Evolutionary conservation across 345 rosid genomes (phyloP), one percentile per base, ranked within the genome.

Genomic region (Laguncularia racemosa): DNA sequence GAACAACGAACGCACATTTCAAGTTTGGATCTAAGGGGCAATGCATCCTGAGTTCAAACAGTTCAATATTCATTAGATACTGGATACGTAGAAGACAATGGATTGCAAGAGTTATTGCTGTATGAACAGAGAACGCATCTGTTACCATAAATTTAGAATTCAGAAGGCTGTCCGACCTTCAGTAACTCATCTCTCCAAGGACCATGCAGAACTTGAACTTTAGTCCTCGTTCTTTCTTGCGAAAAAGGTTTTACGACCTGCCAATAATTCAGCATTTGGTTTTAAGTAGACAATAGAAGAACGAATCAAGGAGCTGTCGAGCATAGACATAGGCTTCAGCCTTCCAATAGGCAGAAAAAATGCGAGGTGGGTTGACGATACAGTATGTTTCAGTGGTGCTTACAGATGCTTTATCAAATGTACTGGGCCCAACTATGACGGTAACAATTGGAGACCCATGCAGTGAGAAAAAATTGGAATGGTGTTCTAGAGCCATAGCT

Each of bases 391-490:
- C 80, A 0, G 97, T 82, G 86, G 81, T 95, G 54, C 89, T 84
- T 76, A 95, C 99, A 19, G 97, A 87, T 71, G 99, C 97, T 75
- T 79, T 87, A 73, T 95, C 97, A 71, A 55, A 90, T 64, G 90
- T 84, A 83, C 99, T 95, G 62, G 77, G 86, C 72, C 97, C 99
- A 72, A 76, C 87, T 54, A 97, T 95, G 50, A 74, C 12, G 21
- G 91, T 96, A 73, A 95, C 74, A 62, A 95, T 88, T 57, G 99
- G 99, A 72, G 72, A 89, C 56, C 99, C 99, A 97, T 93, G 67
- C 23, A 28, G 28, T 26, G 28, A 26, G 28, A 26, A 26, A 26
- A 26, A 26, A 26, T n/a, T 26, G 28, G 28, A 26, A 26, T 26
- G 2, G 28, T 26, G 28, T 2, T 26, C 28, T 6, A 26, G 28